A percentile compares a stretch with the other conserved stretches of the same genome.
Evolutionary conservation across 2,329 filamentous ascomycete genomes (phyloP).

Genomic region (Trichoderma lentiforme): DNA sequence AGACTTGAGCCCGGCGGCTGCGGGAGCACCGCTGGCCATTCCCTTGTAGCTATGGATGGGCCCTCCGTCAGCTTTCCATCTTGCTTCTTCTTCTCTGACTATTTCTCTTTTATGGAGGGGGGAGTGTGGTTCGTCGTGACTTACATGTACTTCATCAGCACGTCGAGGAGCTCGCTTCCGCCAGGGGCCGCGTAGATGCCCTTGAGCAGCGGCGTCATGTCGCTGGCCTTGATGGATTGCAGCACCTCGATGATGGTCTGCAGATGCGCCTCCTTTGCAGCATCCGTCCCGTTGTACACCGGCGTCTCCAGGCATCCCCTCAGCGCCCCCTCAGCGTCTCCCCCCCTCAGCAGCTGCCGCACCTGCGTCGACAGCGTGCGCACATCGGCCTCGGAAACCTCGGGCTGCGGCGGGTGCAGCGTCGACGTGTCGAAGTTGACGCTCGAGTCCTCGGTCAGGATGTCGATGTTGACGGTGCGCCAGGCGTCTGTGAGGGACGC

Average conservation of each 20-base stretch:
- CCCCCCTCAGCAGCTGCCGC: constrained; percentile 80
- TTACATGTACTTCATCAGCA: constrained; percentile 96
- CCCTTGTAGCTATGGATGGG: constrained; percentile 71
- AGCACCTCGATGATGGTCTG: constrained; percentile 88
- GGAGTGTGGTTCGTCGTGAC: constrained; percentile 31
- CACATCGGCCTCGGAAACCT: constrained; percentile 73
- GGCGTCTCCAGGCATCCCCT: constrained; percentile 80
- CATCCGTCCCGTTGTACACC: constrained; percentile 64
- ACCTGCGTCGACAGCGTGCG: constrained; percentile 77
- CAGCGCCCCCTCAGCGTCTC: constrained; percentile 83
- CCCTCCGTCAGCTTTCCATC: not conserved
- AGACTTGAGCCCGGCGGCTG: constrained; percentile 39
- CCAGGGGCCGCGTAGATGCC: constrained; percentile 74
- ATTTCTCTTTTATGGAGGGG: not conserved
- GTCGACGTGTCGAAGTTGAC: constrained; percentile 88
- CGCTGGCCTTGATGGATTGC: constrained; percentile 91
- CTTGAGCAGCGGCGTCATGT: constrained; percentile 87
- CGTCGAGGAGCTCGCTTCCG: constrained; percentile 82
- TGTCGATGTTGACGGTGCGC: constrained; percentile 94
- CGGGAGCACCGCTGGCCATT: constrained; percentile 57
- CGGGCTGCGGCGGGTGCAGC: constrained; percentile 71
- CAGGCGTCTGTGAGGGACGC: constrained; percentile 61
- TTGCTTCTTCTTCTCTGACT: not conserved
- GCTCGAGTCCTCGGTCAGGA: constrained; percentile 83
- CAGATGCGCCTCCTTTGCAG: constrained; percentile 75